A percentile compares a stretch with the other conserved stretches of the same genome.
phyloP scores from a whole-genome alignment of 768 basidiomycete species.

The Boletus subcaerulescens region DNA sequence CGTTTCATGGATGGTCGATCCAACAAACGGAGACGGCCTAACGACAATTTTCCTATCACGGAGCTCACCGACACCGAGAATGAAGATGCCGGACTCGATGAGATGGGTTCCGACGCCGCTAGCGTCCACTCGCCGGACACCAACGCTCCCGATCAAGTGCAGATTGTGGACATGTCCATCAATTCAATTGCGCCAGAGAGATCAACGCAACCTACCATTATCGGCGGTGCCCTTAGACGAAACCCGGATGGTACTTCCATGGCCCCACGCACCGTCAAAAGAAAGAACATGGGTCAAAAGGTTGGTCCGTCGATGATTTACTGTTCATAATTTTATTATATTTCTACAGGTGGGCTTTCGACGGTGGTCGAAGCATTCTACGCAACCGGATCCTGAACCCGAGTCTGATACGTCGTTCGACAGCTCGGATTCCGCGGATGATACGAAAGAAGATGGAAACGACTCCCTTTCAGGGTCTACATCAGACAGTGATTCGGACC shows the following conservation, averaged over 20 bases:
- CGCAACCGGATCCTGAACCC: conserved; percentile 28
- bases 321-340: not conserved
- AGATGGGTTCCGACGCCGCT: conserved; percentile 21
- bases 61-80: conserved; percentile 28
- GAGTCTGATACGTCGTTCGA: conserved; percentile 66
- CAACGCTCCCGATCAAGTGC: not conserved
- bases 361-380: conserved; percentile 46
- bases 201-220: conserved; percentile 19
- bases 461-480: conserved; percentile 10
- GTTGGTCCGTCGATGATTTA: conserved; percentile 33
- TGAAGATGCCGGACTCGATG: conserved; percentile 34
- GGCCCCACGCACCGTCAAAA: conserved; percentile 45
- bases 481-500: conserved; percentile 20
- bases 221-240: conserved; percentile 66
- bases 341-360: conserved; percentile 38
- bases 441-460: conserved; percentile 35
- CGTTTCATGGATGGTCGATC: conserved; percentile 47
- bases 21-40: conserved; percentile 49
- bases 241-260: conserved; percentile 61
- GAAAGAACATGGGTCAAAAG: conserved; percentile 42
- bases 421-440: conserved; percentile 75
- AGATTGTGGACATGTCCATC: conserved; percentile 16
- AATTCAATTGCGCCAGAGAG: conserved; percentile 11
- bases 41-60: conserved; percentile 22
- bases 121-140: conserved; percentile 10